Base-by-base conservation (phyloP, 805 yeast genomes). In the Sugiyamaella marilandica region DNA sequence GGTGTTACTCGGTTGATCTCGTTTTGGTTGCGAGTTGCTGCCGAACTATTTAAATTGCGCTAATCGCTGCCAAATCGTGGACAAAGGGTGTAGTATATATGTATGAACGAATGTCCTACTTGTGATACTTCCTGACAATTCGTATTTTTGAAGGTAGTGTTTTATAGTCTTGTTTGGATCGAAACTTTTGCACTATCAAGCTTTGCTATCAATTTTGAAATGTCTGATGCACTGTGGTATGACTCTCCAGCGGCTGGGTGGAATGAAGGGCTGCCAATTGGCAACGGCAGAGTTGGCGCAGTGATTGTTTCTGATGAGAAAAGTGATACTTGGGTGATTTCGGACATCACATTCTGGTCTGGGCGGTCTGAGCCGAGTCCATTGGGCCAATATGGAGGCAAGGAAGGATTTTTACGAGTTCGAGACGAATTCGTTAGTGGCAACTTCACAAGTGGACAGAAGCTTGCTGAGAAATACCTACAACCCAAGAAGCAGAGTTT, bases 241-340 rank as follows among this genome's bases (percentile, higher is more conserved):
- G 37, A 51, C 10, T 13, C 35, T 2, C 54, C 54, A 18, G 54
- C 50, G n/a, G 35, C 34, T 7, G 34, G 18, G 13, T 51, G 54
- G 54, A 18, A 35, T 9, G 35, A 51, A 21, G 54, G 54, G 8
- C 19, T 51, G 49, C 54, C 54, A 10, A 21, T 51, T 10, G 54
- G 54, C 11, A 51, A 45, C 16, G 54, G 54, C 11, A 24, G 50
- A 26, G 31, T 51, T 14, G 54, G 54, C n/a, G 54, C 54, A n/a
- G 46, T 51, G 5, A 37, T 51, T 3, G 19, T 45, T 9, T 51
- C 50, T 31, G 36, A 26, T 8, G 13, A n/a, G 10, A n/a, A 33
- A 10, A 21, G n/a, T 10, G 54, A 51, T 11, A 31, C 18, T 11
- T 51, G 50, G 54, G n/a, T 35, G 8, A 29, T 51, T 10, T n/a